Base-by-base conservation (phyloP, 257 asterid genomes). In the Gardenia jasminoides region DNA sequence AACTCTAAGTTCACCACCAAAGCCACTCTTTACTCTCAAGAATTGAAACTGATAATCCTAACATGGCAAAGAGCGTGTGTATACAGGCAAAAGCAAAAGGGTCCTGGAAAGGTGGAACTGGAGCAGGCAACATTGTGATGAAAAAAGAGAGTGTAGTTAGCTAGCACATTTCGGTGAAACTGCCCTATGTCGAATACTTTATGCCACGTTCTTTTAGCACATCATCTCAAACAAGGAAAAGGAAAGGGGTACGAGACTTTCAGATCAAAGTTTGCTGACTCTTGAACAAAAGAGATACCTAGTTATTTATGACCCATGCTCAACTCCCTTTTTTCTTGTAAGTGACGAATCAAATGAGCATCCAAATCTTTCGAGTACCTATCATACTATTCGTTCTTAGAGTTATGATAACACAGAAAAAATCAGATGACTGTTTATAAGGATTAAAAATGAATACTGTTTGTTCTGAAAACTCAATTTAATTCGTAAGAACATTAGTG, bases 101-200 rank as follows among this genome's bases (percentile, higher is more conserved):
- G 52, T 61, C 58, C 52, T 13, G 26, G 16, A 75, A 61, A 48
- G 44, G 15, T 8, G 62, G 70, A 76, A 76, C 20, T 26, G 47
- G 54, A 24, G 26, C 11, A 17, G 59, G 41, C 41, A 43, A 31
- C 19, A 16, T 61, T 44, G 31, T 36, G 79, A 61, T 26, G 24
- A 13, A n/a, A n/a, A 58, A 76, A 24, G 71, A 26, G 79, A 62
- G 26, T 22, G 56, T 61, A 19, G 43, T 61, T 75, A n/a, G 79
- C 54, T 17, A 6, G 61, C 24, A 6, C 79, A 46, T 62, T 61
- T 7, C 6, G 7, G 66, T 64, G 72, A 62, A 64, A 48, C 65
- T 31, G 22, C 24, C 78, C 36, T 44, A 62, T 64, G 72, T 76
- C 72, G 19, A 62, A 33, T n/a, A 62, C 79, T 43, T n/a, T 26